These are phyloP conservation scores for Lentithecium fluviatile DNA, from an alignment of 495 filamentous ascomycete genomes.

Conservation along the genomic window DNA sequence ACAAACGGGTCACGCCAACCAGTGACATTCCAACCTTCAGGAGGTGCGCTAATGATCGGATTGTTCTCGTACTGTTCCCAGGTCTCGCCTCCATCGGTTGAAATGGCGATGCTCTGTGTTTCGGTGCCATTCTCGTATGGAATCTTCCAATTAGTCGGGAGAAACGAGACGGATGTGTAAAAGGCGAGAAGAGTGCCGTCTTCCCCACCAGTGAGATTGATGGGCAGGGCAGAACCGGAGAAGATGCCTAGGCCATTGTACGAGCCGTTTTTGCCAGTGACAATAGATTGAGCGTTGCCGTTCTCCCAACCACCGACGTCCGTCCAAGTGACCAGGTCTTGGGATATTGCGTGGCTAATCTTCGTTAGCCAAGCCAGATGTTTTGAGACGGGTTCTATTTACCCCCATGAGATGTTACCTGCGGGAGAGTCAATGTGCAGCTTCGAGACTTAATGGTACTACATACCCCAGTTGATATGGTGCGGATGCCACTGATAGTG, in stretches of 20 bases:
- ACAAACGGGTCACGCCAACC: constrained; percentile 59
- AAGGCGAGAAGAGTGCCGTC: constrained; percentile 49
- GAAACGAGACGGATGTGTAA: constrained; percentile 54
- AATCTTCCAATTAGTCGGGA: constrained; percentile 53
- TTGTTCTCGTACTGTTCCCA: constrained; percentile 53
- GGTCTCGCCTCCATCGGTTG: constrained; percentile 50
- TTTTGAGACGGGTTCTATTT: constrained; percentile 23
- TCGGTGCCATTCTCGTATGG: constrained; percentile 53
- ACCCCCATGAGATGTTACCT: constrained; percentile 50
- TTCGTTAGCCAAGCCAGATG: constrained; percentile 19
- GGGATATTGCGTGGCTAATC: constrained; percentile 28
- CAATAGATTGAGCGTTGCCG: constrained; percentile 39
- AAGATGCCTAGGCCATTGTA: constrained; percentile 56
- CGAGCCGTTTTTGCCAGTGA: constrained; percentile 34
- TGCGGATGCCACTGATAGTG: constrained; percentile 49
- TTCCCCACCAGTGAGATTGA: constrained; percentile 45
- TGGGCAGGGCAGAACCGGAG: constrained; percentile 51
- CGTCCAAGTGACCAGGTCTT: constrained; percentile 39
- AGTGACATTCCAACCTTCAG: constrained; percentile 50
- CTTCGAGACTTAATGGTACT: background rate
- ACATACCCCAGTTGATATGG: constrained; percentile 44
- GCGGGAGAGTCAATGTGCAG: background rate
- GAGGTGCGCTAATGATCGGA: constrained; percentile 50
- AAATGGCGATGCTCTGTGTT: constrained; percentile 51
- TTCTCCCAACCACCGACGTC: constrained; percentile 44